phyloP scores from a whole-genome alignment of 2,329 filamentous ascomycete species.

The Pyrenophora seminiperda region DNA sequence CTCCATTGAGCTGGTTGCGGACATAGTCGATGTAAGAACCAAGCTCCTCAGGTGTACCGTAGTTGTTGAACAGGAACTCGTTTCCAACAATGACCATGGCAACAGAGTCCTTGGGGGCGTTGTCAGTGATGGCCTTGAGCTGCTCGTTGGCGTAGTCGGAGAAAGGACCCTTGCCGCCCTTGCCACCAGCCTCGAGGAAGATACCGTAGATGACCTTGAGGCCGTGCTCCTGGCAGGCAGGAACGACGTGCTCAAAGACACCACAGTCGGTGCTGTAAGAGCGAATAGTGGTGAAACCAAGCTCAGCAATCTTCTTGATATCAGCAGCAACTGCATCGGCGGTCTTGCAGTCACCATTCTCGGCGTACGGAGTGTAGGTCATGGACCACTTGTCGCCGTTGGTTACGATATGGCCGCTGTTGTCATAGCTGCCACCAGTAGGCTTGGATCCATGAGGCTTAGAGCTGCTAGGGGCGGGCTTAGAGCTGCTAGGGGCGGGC shows the following conservation, averaged over 20 bases:
- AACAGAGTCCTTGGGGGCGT: constrained; percentile 74
- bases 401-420: constrained; percentile 40
- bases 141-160: constrained; percentile 69
- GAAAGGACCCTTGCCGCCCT: constrained; percentile 50
- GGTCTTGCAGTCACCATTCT: constrained; percentile 52
- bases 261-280: constrained; percentile 93
- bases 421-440: constrained; percentile 28
- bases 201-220: constrained; percentile 85
- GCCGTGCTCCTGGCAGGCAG: constrained; percentile 67
- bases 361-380: constrained; percentile 56
- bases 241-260: constrained; percentile 75
- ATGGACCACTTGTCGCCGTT: constrained; percentile 56
- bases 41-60: constrained; percentile 68
- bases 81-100: constrained; percentile 86
- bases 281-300: constrained; percentile 69
- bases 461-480: constrained; percentile 29
- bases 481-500: constrained; percentile 16
- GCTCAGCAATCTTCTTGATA: constrained; percentile 50
- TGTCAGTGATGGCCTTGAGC: constrained; percentile 70
- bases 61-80: constrained; percentile 81
- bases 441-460: constrained; percentile 36
- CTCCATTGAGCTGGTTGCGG: constrained; percentile 64
- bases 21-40: constrained; percentile 70
- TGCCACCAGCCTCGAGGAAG: constrained; percentile 71
- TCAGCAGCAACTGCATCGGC: constrained; percentile 48